Evolutionary conservation across 139 green algal genomes (phyloP), one percentile per base, ranked within the genome.

Genomic region (Tetratostichococcus sp.): DNA sequence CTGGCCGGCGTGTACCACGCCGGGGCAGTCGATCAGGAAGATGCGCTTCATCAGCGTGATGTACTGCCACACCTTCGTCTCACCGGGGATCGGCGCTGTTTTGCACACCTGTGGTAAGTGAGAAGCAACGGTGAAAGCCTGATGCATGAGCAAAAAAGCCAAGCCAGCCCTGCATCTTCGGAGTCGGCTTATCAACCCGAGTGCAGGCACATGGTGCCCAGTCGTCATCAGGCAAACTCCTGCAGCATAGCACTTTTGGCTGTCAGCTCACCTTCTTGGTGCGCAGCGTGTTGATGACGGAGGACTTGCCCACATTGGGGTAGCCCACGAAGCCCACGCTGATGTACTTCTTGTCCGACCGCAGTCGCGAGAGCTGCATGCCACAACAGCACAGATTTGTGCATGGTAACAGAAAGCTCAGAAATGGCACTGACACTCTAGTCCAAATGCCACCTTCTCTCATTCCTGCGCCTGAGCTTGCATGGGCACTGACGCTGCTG

Each of bases 11-110:
- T 98, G 97, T 50, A 99, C 96, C 33, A 98, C 92, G 28, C 96
- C 96, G 0, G 96, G 96, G 85, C 94, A 98, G 87, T 99, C 96
- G 72, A 99, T 99, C 65, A 98, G 91, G 87, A 97, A 97, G 84
- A 99, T 97, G 74, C 91, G 89, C 91, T 97, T 98, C 86, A 97
- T 99, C 22, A 99, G 89, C 30, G 95, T 99, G 83, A 99, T 95
- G 90, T 98, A 99, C 86, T 99, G 96, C 96, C 96, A 99, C 73
- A 99, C 90, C 87, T 98, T 98, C 69, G 96, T 99, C 88, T 99
- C 92, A 1, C 96, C 96, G 1, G 96, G 96, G 5, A 99, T 86
- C 0, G 96, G 96, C 3, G 96, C 94, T 30, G 93, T 87, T 57
- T 97, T 97, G 90, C 94, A 98, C 35, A 99, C 94, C 85, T 94